These are phyloP conservation scores for Bruguiera parviflora DNA, from an alignment of 345 rosid genomes.

Conservation along the genomic window DNA sequence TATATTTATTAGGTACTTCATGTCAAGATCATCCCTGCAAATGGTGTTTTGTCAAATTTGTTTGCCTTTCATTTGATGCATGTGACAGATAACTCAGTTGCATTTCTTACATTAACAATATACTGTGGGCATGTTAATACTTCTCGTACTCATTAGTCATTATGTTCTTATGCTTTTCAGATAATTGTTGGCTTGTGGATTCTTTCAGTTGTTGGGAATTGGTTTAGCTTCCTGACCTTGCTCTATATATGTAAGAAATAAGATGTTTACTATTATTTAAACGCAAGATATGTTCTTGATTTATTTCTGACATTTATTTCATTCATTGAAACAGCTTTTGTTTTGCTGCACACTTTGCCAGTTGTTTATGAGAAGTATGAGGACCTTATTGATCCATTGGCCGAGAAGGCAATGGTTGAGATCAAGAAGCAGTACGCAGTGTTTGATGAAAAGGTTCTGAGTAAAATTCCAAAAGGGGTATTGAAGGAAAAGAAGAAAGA, in stretches of 20 bases:
- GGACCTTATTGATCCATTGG: conserved; percentile 66
- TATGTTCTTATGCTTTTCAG: conserved; percentile 29
- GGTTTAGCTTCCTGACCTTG: conserved; percentile 78
- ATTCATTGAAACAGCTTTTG: conserved; percentile 43
- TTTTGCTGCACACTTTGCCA: conserved; percentile 72
- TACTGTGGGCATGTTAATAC: too few relatives aligned
- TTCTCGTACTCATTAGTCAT: background rate
- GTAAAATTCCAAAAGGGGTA: conserved; percentile 73
- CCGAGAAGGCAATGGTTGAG: conserved; percentile 64
- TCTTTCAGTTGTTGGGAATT: conserved; percentile 62
- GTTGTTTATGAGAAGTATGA: conserved; percentile 80
- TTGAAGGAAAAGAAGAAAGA: conserved; percentile 64
- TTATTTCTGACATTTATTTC: background rate
- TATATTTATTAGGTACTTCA: too few relatives aligned
- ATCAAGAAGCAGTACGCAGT: conserved; percentile 67
- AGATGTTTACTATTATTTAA: background rate
- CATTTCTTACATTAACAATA: too few relatives aligned
- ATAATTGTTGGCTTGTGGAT: conserved; percentile 69
- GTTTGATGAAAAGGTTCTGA: conserved; percentile 69
- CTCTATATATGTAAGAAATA: conserved; percentile 63
- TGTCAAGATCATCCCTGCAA: background rate
- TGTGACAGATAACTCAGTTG: too few relatives aligned
- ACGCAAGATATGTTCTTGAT: background rate
- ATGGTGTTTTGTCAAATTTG: background rate
- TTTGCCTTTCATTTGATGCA: background rate